These are phyloP conservation scores for Fusarium sp. DNA, from an alignment of 2,329 filamentous ascomycete genomes.

Conservation along the genomic window DNA sequence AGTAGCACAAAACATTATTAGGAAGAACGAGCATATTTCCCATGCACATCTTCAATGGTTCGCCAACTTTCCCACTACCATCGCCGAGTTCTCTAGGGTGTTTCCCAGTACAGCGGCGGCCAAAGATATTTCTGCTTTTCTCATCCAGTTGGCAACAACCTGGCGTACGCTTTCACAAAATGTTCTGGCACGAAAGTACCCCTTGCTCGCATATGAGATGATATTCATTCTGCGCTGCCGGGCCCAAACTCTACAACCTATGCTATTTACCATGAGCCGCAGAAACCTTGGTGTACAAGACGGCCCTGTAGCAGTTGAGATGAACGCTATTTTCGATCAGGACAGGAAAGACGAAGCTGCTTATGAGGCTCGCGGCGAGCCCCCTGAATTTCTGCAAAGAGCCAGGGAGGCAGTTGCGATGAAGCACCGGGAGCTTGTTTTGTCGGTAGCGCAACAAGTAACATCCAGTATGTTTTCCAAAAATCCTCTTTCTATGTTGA, in stretches of 20 bases:
- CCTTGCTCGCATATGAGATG: constrained; percentile 48
- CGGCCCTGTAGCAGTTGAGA: constrained; percentile 12
- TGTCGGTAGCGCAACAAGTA: constrained; percentile 12
- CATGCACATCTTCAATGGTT: constrained; percentile 47
- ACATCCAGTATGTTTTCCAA: constrained; percentile 29
- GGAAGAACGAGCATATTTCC: constrained; percentile 42
- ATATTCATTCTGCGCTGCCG: constrained; percentile 40
- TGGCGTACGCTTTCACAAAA: constrained; percentile 39
- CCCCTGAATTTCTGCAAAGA: constrained; percentile 14
- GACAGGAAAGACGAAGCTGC: constrained; percentile 45
- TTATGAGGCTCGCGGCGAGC: constrained; percentile 12
- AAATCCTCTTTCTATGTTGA: background rate
- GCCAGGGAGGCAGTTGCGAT: constrained; percentile 17
- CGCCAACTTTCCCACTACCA: constrained; percentile 44
- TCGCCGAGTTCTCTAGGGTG: constrained; percentile 19
- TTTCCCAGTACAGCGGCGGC: constrained; percentile 11
- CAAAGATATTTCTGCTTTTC: constrained; percentile 40
- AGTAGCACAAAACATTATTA: constrained; percentile 36
- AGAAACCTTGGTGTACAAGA: constrained; percentile 45
- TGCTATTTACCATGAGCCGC: constrained; percentile 50
- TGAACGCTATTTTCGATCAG: constrained; percentile 43
- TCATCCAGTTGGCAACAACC: constrained; percentile 34
- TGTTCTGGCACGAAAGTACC: constrained; percentile 42
- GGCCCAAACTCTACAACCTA: constrained; percentile 42
- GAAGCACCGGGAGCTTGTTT: constrained; percentile 24